These are phyloP conservation scores for Termitomyces eurrhizus DNA, from an alignment of 768 basidiomycete genomes.

Conservation along the genomic window DNA sequence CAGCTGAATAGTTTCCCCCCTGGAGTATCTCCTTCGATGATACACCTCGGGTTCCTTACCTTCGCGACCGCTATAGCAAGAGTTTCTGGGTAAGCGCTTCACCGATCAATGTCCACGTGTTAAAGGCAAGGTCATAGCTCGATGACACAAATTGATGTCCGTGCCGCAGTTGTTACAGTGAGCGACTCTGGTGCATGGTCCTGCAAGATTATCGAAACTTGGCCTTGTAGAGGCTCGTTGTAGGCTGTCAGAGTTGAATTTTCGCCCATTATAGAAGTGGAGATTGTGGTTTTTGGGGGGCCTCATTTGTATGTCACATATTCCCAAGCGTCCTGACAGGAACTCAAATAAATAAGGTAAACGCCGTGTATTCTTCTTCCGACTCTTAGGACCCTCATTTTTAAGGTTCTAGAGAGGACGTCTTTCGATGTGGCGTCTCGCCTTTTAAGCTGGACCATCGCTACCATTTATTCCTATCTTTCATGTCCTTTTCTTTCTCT, in stretches of 20 bases:
- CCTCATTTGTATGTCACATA: conserved; percentile 2
- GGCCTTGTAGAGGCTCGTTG: not conserved
- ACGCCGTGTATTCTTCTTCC: not conserved
- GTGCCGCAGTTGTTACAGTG: not conserved
- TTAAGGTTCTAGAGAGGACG: not conserved
- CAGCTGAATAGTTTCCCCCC: not conserved
- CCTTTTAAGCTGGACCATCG: conserved; percentile 1
- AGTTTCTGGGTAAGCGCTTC: not conserved
- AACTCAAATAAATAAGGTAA: not conserved
- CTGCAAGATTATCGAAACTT: not conserved
- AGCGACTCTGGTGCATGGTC: not conserved
- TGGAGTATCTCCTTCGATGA: not conserved
- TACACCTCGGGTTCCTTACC: not conserved
- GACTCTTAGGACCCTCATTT: conserved; percentile 2
- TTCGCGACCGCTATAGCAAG: not conserved
- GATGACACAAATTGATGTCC: not conserved
- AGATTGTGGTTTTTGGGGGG: not conserved
- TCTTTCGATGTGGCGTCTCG: conserved; percentile 7
- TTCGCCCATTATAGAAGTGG: not conserved
- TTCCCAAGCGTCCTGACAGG: not conserved
- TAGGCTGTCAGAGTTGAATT: not conserved
- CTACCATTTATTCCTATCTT: conserved; percentile 1
- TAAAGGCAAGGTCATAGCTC: not conserved
- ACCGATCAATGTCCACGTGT: not conserved
- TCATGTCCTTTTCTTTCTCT: conserved; percentile 8